Evolutionary conservation across 1,284 basidiomycete species (phyloP).

Genomic region (Trichosporon sp.): DNA sequence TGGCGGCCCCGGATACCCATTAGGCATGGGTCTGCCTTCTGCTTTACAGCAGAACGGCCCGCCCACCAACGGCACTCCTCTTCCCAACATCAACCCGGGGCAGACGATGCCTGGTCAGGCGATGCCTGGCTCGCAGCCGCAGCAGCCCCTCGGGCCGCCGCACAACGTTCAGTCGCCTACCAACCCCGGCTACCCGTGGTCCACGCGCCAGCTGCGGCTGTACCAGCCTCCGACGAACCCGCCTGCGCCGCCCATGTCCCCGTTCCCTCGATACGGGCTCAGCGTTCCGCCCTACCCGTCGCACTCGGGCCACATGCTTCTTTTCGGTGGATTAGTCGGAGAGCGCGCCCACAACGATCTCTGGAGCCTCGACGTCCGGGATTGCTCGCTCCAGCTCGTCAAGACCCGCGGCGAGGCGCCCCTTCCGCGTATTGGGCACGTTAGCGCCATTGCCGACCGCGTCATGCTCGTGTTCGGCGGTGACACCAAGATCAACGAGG

Average conservation of each 20-base stretch:
- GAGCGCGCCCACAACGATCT: conserved; percentile 92
- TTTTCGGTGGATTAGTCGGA: conserved; percentile 94
- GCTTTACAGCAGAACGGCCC: conserved; percentile 22
- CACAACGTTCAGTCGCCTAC: conserved; percentile 2
- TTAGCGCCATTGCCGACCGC: conserved; percentile 90
- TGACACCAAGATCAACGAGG: conserved; percentile 76
- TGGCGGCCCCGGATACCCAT: conserved; percentile 16
- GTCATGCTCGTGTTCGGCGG: conserved; percentile 98
- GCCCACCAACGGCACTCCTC: background rate
- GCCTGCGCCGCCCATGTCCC: conserved; percentile 54
- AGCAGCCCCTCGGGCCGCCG: conserved; percentile 14
- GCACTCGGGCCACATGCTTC: conserved; percentile 82
- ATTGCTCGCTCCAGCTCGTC: conserved; percentile 74
- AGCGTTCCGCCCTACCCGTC: conserved; percentile 86
- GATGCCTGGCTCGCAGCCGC: conserved; percentile 20
- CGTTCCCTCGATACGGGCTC: conserved; percentile 97
- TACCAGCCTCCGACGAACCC: conserved; percentile 36
- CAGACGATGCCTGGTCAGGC: conserved; percentile 9
- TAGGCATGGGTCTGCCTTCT: conserved; percentile 30
- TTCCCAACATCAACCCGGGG: conserved; percentile 17
- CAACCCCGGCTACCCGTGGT: conserved; percentile 39
- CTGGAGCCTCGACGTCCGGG: conserved; percentile 81
- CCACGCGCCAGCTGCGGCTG: conserved; percentile 32
- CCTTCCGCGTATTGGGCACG: conserved; percentile 89
- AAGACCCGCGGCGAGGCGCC: conserved; percentile 90